Conservation (phyloP, 306 rosid species). For the Vigna reflexopilosa region DNA sequence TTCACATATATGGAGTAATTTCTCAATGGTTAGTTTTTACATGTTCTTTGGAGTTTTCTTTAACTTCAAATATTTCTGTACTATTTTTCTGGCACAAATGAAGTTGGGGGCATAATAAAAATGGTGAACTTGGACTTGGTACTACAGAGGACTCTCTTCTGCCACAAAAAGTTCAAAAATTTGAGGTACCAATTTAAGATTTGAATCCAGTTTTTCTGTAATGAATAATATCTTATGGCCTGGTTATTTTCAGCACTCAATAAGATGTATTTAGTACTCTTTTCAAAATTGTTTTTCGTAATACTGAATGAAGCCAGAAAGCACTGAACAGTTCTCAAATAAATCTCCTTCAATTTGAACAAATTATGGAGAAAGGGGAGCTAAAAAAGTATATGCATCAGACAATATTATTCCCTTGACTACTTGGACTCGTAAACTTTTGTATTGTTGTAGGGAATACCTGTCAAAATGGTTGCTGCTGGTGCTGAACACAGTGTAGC, state of each 20-base stretch:
- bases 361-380: slow-evolving; percentile 5
- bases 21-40: not conserved
- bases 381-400: not conserved
- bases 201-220: slow-evolving; percentile 29
- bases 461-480: slow-evolving; percentile 93
- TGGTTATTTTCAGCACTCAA: not conserved
- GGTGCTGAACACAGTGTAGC: slow-evolving; percentile 99
- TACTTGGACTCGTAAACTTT: slow-evolving; percentile 10
- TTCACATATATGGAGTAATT: not conserved
- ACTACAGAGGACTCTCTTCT: slow-evolving; percentile 82
- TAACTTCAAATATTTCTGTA: slow-evolving; percentile 2
- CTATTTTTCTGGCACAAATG: slow-evolving; percentile 39
- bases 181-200: slow-evolving; percentile 66
- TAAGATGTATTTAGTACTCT: not conserved
- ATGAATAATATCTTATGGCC: not conserved
- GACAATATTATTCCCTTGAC: not conserved
- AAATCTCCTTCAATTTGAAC: not conserved
- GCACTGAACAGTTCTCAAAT: not conserved
- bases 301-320: not conserved
- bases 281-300: not conserved
- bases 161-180: slow-evolving; percentile 81
- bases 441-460: slow-evolving; percentile 64
- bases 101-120: slow-evolving; percentile 98
- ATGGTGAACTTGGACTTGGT: slow-evolving; percentile 96
- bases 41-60: not conserved